Conservation (phyloP, 73 alveolate genomes). For the Paramecium pentaurelia region DNA sequence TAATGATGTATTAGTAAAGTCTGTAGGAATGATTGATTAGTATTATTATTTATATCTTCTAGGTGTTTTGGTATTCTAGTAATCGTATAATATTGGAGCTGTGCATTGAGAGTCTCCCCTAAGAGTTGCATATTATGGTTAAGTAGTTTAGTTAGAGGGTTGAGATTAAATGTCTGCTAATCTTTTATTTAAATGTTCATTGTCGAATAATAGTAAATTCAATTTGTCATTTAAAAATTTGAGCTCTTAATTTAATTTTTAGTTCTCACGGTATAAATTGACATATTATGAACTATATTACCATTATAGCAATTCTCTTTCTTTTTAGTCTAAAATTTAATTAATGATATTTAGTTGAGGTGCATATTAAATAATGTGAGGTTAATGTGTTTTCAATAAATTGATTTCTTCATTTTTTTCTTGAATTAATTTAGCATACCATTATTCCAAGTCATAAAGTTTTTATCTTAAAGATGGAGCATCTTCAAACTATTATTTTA, state of each 20-base stretch:
- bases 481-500: neutral
- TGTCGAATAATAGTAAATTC: neutral
- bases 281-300: neutral
- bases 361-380: neutral
- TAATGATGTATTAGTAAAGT: neutral
- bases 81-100: neutral
- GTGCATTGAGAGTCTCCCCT: neutral
- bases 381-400: neutral
- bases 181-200: slow-evolving; percentile 1
- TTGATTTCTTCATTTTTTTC: neutral
- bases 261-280: neutral
- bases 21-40: neutral
- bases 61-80: neutral
- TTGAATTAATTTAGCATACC: neutral
- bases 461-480: neutral
- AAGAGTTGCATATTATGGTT: neutral
- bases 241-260: neutral
- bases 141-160: neutral
- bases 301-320: neutral
- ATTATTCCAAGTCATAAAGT: neutral
- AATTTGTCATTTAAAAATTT: neutral
- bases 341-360: neutral
- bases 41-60: neutral
- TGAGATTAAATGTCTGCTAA: neutral
- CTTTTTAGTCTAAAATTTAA: neutral